A percentile compares a stretch with the other conserved stretches of the same genome.
Conservation (phyloP, 345 rosid genomes). For the Lepidium africanum region DNA sequence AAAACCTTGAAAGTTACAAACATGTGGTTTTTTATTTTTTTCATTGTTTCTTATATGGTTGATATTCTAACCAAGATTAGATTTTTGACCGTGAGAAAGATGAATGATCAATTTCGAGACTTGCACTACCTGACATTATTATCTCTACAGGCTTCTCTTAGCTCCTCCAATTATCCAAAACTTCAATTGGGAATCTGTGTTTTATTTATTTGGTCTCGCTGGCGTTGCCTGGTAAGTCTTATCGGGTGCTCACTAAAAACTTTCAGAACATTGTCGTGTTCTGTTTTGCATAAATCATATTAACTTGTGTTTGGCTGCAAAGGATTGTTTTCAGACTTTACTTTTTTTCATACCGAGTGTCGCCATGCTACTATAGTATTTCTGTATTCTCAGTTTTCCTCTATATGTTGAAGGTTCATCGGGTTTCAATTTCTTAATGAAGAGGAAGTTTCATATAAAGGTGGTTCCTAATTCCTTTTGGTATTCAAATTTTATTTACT, state of each 20-base stretch:
- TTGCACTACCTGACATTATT: constrained; percentile 15
- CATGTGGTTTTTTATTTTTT: neutral
- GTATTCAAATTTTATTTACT: neutral
- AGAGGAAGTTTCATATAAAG: constrained; percentile 34
- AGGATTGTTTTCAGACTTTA: neutral
- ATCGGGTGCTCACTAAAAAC: neutral
- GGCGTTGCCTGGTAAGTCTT: constrained; percentile 76
- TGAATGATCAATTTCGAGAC: neutral
- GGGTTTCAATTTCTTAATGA: constrained; percentile 60
- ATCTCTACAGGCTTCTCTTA: constrained; percentile 75
- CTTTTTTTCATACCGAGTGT: neutral
- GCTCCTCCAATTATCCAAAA: constrained; percentile 86
- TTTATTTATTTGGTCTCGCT: constrained; percentile 68
- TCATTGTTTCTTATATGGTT: neutral
- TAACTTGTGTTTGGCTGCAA: neutral
- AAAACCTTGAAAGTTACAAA: neutral
- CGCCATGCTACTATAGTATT: neutral
- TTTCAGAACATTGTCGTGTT: neutral
- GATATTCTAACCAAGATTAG: neutral
- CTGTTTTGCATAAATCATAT: neutral
- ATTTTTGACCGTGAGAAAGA: neutral
- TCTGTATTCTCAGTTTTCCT: neutral
- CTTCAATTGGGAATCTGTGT: constrained; percentile 88
- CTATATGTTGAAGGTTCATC: constrained; percentile 53
- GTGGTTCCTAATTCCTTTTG: constrained; percentile 33